phyloP scores from a whole-genome alignment of 495 filamentous ascomycete species.

The Cercophora newfieldiana region DNA sequence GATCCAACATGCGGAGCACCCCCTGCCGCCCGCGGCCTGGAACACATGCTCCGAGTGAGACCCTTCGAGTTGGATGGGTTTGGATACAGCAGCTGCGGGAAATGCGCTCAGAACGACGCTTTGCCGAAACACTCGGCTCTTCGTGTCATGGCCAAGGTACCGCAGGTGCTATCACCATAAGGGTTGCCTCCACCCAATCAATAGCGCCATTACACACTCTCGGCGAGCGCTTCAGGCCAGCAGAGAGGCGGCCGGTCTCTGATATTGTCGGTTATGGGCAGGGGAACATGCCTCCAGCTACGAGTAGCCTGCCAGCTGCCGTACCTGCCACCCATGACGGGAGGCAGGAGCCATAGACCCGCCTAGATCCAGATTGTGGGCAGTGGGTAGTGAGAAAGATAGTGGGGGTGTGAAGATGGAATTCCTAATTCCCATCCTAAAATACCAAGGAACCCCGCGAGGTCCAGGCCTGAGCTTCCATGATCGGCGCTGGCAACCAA shows the following conservation, averaged over 20 bases:
- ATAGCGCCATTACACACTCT: slow-evolving; percentile 2
- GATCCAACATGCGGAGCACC: not conserved
- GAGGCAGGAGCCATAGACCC: not conserved
- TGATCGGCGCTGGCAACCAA: slow-evolving; percentile 12
- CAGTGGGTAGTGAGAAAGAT: not conserved
- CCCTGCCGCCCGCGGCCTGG: not conserved
- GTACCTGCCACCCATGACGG: not conserved
- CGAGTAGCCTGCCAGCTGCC: not conserved
- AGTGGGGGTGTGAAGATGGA: slow-evolving; percentile 15
- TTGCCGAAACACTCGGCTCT: not conserved
- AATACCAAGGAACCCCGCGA: slow-evolving; percentile 12
- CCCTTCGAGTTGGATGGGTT: not conserved
- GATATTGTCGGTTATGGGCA: not conserved
- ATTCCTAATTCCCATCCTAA: slow-evolving; percentile 30
- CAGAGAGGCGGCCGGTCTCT: not conserved
- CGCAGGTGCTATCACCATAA: not conserved
- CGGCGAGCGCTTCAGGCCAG: not conserved
- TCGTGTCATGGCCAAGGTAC: not conserved
- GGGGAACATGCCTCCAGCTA: not conserved
- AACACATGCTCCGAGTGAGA: not conserved
- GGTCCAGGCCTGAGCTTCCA: not conserved
- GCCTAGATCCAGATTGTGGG: not conserved
- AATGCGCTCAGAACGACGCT: not conserved
- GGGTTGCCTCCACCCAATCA: not conserved
- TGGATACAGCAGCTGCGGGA: not conserved